Conservation (phyloP, 2,329 filamentous ascomycete species). For the Lecanicillium sp. region DNA sequence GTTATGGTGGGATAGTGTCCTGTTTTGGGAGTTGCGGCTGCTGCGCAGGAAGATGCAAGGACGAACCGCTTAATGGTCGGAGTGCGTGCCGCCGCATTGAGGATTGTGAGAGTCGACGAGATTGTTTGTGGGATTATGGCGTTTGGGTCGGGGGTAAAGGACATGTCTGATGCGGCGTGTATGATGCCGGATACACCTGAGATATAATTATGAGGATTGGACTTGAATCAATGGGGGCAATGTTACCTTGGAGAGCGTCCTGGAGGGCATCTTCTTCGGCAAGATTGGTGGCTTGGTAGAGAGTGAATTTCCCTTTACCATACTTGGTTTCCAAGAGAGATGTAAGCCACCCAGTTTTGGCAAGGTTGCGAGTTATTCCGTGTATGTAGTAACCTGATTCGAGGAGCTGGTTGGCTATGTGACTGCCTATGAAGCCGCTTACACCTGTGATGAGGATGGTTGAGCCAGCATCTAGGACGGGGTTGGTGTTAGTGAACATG, state of each 20-base stretch:
- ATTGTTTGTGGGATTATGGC: constrained; percentile 28
- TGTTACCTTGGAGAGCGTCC: constrained; percentile 18
- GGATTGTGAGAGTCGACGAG: constrained; percentile 16
- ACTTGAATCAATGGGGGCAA: too few relatives aligned
- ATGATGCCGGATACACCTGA: constrained; percentile 22
- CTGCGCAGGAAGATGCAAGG: constrained; percentile 26
- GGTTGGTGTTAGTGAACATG: constrained; percentile 4
- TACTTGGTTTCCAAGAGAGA: constrained; percentile 22
- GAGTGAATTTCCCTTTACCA: constrained; percentile 24
- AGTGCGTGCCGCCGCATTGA: constrained; percentile 26
- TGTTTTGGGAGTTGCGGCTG: constrained; percentile 13
- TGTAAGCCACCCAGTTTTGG: constrained; percentile 24
- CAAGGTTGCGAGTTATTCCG: constrained; percentile 29
- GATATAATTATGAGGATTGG: not conserved
- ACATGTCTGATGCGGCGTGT: constrained; percentile 28
- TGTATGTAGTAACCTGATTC: constrained; percentile 32
- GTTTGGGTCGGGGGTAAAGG: constrained; percentile 26
- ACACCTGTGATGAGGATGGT: constrained; percentile 31
- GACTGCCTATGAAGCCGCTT: constrained; percentile 32
- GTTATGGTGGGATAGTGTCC: constrained; percentile 11
- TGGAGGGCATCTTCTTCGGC: constrained; percentile 15
- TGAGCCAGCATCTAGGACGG: constrained; percentile 19
- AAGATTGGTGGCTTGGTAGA: constrained; percentile 26
- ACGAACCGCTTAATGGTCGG: constrained; percentile 31
- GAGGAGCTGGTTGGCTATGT: constrained; percentile 30